phyloP scores from a whole-genome alignment of 148 eudicot genomes.

The Beta vulgaris region DNA sequence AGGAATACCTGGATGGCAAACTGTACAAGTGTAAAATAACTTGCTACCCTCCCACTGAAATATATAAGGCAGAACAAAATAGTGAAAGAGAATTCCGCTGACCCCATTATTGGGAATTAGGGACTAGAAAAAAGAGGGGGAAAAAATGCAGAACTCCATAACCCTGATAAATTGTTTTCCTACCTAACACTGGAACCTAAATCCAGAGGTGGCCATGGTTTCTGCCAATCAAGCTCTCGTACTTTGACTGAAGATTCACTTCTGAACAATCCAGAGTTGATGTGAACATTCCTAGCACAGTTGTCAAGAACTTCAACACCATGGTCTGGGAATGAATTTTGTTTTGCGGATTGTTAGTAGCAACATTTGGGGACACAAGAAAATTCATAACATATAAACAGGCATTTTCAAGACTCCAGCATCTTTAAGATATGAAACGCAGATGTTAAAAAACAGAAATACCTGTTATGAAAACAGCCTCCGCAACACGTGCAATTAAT shows the following conservation, averaged over 20 bases:
- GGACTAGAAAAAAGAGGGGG: not conserved
- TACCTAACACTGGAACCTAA: constrained; percentile 27
- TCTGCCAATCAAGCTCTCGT: constrained; percentile 93
- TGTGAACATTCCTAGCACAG: constrained; percentile 63
- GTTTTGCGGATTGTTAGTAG: constrained; percentile 4
- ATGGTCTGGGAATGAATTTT: constrained; percentile 45
- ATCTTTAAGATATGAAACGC: constrained; percentile 12
- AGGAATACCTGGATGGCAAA: constrained; percentile 48
- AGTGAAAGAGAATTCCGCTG: not conserved
- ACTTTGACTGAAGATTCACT: constrained; percentile 60
- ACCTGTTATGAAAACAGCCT: constrained; percentile 83
- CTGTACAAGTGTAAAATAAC: constrained; percentile 1
- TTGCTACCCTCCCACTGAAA: not conserved
- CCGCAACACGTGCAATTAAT: constrained; percentile 71
- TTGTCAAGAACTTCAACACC: constrained; percentile 72
- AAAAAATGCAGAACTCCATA: too few species aligned
- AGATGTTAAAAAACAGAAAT: too few species aligned
- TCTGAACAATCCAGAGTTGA: constrained; percentile 51
- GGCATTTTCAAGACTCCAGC: not conserved
- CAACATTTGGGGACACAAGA: constrained; percentile 2
- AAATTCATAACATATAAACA: not conserved
- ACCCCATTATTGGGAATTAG: not conserved
- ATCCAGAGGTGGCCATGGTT: constrained; percentile 61
- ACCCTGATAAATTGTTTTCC: not conserved
- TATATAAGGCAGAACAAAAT: not conserved